Evolutionary conservation across 2,329 filamentous ascomycete species (phyloP), one percentile per base, ranked within the genome.

Genomic region (Blumeria graminis): DNA sequence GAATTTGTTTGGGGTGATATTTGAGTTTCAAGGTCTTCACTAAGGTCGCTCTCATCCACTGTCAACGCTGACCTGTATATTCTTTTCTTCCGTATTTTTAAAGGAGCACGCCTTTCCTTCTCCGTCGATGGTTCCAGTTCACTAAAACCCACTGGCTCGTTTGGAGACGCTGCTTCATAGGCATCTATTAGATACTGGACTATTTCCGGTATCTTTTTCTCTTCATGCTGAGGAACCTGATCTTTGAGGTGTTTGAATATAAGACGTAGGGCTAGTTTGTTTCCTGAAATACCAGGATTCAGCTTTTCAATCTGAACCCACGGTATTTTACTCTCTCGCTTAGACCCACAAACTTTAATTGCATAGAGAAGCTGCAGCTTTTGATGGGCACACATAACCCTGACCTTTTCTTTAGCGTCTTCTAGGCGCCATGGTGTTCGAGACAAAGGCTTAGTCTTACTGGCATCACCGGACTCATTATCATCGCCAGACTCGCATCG

Each of bases 291-390:
- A 43, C 70, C 68, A 56, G 70, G 71, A 6, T 64, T 60, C 41
- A 69, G 68, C 56, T 72, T 67, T 6, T 70, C 68, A 32, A 78
- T 63, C 28, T 63, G 67, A 38, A 63, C 61, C 76, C 76, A 80
- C 0, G 70, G 70, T 43, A 79, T 76, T 51, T 72, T 72, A 8
- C 63, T 60, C 55, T 78, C 75, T 0, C 59, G 65, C 8, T 64
- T 61, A 1, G 68, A 71, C 1, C 67, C 66, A 3, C 68, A 69
- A 13, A 69, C 67, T 7, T 70, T 65, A 38, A 78, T 71, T 1
- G 71, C 69, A 38, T 68, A 62, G 0, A 75, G 64, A 28, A 78
- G 62, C 13, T 66, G 64, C 56, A 71, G 68, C 57, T 72, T 74
- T 56, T 76, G 72, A 16, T 67, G 62, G 57, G 70, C 62, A 11